Evolutionary conservation across 805 yeast species (phyloP), one percentile per base, ranked within the genome.

Genomic region (Candida yuanshanica): DNA sequence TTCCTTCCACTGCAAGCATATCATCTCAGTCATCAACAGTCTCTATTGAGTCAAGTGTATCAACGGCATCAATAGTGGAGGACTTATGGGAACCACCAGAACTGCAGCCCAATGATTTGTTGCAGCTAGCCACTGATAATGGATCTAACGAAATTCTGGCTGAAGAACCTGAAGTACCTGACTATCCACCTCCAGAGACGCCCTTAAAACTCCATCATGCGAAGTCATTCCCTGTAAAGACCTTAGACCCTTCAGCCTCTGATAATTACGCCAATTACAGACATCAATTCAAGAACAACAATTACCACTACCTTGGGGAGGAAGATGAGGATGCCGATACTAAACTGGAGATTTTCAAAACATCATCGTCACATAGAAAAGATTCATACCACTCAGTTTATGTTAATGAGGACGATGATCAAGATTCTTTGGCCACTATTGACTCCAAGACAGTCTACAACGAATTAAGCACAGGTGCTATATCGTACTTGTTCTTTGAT

Each of bases 401-500:
- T 45, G 66, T 65, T 50, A 52, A 51, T 38, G 63, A 56, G 13
- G 52, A 52, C 7, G 65, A 55, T 7, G 48, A 49, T 5, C 46
- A 47, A 36, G 86, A 83, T 50, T 87, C 88, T 10, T 18, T 27
- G 31, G 16, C 16, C n/a, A 58, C 60, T 12, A 58, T 67, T 6
- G 57, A 70, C 1, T 55, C 72, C 10, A 63, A 62, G 27, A 51
- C 59, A 53, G 54, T 76, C 5, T 60, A 72, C 41, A 55, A 71
- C 3, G 62, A 65, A 2, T 57, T 77, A 37, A 64, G 55, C 40
- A 65, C 58, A 37, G 69, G 68, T 14, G 62, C 71, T 35, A 68
- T 66, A 14, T 73, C 77, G 2, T 33, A 46, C 3, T 43, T 72
- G 18, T 39, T 72, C 7, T 56, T 72, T 35, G 77, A 72, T 50